These are phyloP conservation scores for Begonia fuchsioides DNA, from an alignment of 306 rosid species.

Conservation along the genomic window DNA sequence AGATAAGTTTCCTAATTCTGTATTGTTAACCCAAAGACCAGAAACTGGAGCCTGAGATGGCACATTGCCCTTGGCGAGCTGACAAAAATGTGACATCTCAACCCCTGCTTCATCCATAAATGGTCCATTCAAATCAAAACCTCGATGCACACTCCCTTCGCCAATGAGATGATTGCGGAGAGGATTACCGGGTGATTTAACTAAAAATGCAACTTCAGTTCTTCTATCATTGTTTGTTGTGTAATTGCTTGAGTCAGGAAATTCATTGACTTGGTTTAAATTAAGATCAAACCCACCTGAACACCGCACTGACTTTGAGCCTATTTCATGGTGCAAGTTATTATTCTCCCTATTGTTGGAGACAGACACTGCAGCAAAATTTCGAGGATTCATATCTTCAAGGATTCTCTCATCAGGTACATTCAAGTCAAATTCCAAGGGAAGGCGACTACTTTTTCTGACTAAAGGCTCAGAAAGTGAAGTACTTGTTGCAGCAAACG, in stretches of 20 bases:
- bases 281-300: constrained; percentile 68
- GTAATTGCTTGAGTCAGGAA: constrained; percentile 35
- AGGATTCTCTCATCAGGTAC: constrained; percentile 47
- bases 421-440: constrained; percentile 54
- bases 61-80: constrained; percentile 26
- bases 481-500: constrained; percentile 8
- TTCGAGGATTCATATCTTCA: constrained; percentile 39
- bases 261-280: constrained; percentile 41
- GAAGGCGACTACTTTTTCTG: constrained; percentile 27
- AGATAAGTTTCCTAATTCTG: constrained; percentile 35
- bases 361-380: constrained; percentile 8
- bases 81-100: constrained; percentile 26
- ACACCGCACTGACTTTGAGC: constrained; percentile 19
- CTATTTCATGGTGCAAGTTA: constrained; percentile 10
- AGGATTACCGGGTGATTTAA: constrained; percentile 17
- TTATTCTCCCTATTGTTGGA: constrained; percentile 12
- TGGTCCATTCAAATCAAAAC: constrained; percentile 78
- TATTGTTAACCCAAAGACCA: constrained; percentile 30
- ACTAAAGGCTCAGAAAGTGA: constrained; percentile 14
- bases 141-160: constrained; percentile 25
- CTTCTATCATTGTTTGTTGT: constrained; percentile 16
- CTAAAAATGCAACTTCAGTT: constrained; percentile 21
- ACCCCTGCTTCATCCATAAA: constrained; percentile 26
- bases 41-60: constrained; percentile 32
- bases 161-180: constrained; percentile 6